A percentile compares a stretch with the other conserved stretches of the same genome.
Evolutionary conservation across 495 filamentous ascomycete species (phyloP).

Genomic region (Antarctomyces pellizariae): DNA sequence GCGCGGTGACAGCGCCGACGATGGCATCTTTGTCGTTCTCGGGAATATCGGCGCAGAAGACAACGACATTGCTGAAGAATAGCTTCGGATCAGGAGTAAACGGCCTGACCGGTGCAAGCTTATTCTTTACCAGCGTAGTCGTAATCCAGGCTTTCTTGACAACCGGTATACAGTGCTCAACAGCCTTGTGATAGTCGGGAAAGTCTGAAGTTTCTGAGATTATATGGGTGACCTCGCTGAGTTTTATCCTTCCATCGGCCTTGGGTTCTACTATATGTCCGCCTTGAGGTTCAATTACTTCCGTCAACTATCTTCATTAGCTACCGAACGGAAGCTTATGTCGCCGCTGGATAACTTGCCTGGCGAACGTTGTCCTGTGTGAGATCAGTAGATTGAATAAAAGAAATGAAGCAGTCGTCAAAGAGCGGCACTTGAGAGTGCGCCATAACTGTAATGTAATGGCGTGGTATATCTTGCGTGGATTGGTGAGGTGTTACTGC

Average conservation of each 20-base stretch:
- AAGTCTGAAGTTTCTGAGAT: constrained; percentile 75
- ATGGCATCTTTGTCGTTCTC: constrained; percentile 82
- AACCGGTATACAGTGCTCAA: constrained; percentile 54
- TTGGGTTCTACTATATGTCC: constrained; percentile 24
- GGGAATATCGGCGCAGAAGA: constrained; percentile 60
- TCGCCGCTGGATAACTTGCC: constrained; percentile 7
- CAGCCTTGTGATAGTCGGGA: constrained; percentile 47
- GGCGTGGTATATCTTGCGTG: no score
- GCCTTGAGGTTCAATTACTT: no score
- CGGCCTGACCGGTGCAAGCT: constrained; percentile 52
- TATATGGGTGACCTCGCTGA: constrained; percentile 51
- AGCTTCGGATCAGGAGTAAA: constrained; percentile 78
- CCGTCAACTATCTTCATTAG: no score
- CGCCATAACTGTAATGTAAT: no score
- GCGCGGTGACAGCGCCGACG: constrained; percentile 65
- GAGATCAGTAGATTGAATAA: no score
- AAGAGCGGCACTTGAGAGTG: no score
- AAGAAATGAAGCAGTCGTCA: no score
- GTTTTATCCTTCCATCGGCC: constrained; percentile 22
- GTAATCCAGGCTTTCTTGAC: constrained; percentile 67
- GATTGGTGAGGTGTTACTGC: no score
- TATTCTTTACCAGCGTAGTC: constrained; percentile 37
- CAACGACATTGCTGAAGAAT: constrained; percentile 62
- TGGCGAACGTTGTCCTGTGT: no score
- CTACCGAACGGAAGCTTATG: no score